Base-by-base conservation (phyloP, 2,329 filamentous ascomycete genomes). In the Exophiala calicioides region DNA sequence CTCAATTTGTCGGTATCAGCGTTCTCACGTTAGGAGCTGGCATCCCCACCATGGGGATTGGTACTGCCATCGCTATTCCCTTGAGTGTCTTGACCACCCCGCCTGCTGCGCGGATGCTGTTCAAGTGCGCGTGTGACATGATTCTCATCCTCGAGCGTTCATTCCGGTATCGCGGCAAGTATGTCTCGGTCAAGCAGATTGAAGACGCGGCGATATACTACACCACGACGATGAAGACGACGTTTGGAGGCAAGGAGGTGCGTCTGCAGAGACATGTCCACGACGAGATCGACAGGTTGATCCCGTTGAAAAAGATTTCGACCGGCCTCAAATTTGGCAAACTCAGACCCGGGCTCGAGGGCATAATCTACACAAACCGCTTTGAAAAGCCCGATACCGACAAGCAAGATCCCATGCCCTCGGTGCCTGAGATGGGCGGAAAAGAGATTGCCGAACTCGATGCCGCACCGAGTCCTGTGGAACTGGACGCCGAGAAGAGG, bases 121-220 rank as follows among this genome's bases (percentile, higher is more conserved):
- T 66, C 30, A 62, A 62, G 35, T 63, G 62, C 55, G 56, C 63
- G 5, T 62, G 57, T 45, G 64, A 66, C 30, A 55, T 65, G 42
- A 65, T 62, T 23, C 53, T 65, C 13, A 63, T 65, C 26, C 56
- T 66, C 12, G 59, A 60, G 24, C 51, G 59, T 32, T 59, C 60
- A 0, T 65, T 65, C 52, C 43, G 56, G 12, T 57, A 58, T 30
- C 45, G 48, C 12, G 53, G 53, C 10, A 57, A 54, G 35, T 58
- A 55, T 35, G 56, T 58, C 13, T 55, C 51, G 4, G 45, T 48
- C 24, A 58, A 57, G 33, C 56, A 58, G 41, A 58, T 58, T 30
- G 56, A 58, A 32, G 56, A 58, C 34, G 56, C 56, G 6, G 56
- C 56, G 5, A 40, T 53, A 18, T 56, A 58, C 21, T 58, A 58